Evolutionary conservation across 495 filamentous ascomycete species (phyloP).

Genomic region (Aspergillus coremiiformis): DNA sequence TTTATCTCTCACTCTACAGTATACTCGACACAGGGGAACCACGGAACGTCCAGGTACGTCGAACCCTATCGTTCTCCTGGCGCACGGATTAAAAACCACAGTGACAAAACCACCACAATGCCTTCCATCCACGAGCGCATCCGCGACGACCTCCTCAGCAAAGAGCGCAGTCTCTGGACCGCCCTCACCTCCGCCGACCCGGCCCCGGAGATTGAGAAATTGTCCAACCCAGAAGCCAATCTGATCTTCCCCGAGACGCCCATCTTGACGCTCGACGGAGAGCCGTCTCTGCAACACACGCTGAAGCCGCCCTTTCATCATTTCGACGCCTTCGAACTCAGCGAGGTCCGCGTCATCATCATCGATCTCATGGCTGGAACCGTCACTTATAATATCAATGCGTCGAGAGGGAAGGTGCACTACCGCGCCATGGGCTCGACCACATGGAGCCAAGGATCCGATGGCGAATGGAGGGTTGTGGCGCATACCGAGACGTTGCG

Average conservation of each 20-base stretch:
- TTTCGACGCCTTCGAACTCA: constrained; percentile 35
- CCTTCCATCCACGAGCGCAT: constrained; percentile 40
- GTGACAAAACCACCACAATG: constrained; percentile 12
- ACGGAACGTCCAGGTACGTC: too few species aligned
- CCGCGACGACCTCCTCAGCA: constrained; percentile 32
- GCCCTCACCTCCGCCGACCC: constrained; percentile 39
- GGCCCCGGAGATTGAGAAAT: constrained; percentile 31
- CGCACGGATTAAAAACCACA: not conserved
- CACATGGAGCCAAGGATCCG: constrained; percentile 40
- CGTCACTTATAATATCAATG: constrained; percentile 33
- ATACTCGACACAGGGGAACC: too few species aligned
- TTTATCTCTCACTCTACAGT: too few species aligned
- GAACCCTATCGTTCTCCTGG: too few species aligned
- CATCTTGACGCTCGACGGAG: constrained; percentile 29
- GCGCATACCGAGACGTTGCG: constrained; percentile 34
- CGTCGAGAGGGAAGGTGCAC: constrained; percentile 18
- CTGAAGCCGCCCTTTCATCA: constrained; percentile 36
- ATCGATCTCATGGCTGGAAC: constrained; percentile 41
- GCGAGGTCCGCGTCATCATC: constrained; percentile 34
- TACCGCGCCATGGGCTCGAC: constrained; percentile 31
- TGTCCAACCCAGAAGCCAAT: constrained; percentile 31
- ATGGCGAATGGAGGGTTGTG: constrained; percentile 39
- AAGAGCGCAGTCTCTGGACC: constrained; percentile 38
- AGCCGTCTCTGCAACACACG: constrained; percentile 19
- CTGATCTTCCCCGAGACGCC: constrained; percentile 34